A percentile compares a stretch with the other conserved stretches of the same genome.
These are phyloP conservation scores for Cercospora zeina DNA, from an alignment of 2,329 filamentous ascomycete genomes.

Conservation along the genomic window DNA sequence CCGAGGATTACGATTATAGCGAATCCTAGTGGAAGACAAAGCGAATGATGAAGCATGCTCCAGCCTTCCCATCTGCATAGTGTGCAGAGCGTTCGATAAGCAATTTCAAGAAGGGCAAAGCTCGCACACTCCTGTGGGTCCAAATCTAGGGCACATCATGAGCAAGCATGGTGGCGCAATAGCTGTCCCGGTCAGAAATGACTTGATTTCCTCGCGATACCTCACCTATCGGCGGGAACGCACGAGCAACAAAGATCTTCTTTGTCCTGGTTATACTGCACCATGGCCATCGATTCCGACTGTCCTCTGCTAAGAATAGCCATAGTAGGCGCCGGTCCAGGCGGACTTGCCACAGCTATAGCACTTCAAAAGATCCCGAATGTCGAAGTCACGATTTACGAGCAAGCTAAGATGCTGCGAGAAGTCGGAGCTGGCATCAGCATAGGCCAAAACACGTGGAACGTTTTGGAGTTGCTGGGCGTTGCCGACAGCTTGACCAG, in stretches of 20 bases:
- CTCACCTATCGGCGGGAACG: not conserved
- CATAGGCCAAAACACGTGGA: constrained; percentile 52
- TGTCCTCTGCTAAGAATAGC: constrained; percentile 30
- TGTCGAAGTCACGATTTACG: constrained; percentile 49
- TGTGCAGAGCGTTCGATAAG: too few species aligned
- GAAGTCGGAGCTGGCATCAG: constrained; percentile 54
- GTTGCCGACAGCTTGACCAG: constrained; percentile 43
- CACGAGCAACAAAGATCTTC: not conserved
- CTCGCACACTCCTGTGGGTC: not conserved
- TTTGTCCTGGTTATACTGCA: not conserved
- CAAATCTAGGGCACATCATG: not conserved
- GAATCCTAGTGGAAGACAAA: too few species aligned
- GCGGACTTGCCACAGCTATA: constrained; percentile 47
- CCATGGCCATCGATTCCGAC: constrained; percentile 6
- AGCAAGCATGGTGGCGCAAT: constrained; percentile 14
- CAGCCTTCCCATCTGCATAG: too few species aligned
- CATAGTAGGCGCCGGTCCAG: constrained; percentile 44
- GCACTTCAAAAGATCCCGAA: constrained; percentile 47
- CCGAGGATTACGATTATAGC: too few species aligned
- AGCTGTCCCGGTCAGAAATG: not conserved
- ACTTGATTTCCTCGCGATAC: not conserved
- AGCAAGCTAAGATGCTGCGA: constrained; percentile 48
- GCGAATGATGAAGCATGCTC: too few species aligned
- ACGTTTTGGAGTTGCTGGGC: constrained; percentile 50
- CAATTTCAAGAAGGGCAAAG: not conserved